Conservation (phyloP, 2,329 filamentous ascomycete genomes). For the Hypoxylon sp. region DNA sequence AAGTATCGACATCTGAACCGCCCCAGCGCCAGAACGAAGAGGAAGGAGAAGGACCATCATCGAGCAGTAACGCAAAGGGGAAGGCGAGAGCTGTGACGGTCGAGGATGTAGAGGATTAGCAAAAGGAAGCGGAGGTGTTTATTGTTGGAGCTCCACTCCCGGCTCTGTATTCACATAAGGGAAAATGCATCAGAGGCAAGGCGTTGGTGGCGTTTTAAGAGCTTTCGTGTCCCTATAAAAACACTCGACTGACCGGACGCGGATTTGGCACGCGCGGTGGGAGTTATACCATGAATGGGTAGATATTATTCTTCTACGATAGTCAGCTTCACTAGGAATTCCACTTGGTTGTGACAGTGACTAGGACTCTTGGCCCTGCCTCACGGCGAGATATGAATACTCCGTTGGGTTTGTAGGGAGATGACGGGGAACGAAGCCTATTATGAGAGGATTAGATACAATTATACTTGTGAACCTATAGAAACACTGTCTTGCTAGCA, state of each 20-base stretch:
- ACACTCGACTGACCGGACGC: conserved; percentile 19
- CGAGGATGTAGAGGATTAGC: conserved; percentile 49
- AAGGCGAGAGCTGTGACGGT: conserved; percentile 53
- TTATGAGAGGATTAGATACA: conserved; percentile 15
- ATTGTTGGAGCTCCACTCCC: conserved; percentile 19
- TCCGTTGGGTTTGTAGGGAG: conserved; percentile 17
- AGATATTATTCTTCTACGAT: conserved; percentile 11
- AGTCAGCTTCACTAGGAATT: conserved; percentile 14
- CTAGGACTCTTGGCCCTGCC: conserved; percentile 17
- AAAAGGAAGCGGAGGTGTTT: conserved; percentile 18
- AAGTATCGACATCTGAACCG: conserved; percentile 17
- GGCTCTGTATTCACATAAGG: conserved; percentile 46
- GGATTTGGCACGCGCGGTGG: conserved; percentile 28
- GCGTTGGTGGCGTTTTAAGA: conserved; percentile 53
- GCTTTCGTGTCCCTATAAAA: conserved; percentile 29
- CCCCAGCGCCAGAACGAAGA: conserved; percentile 28
- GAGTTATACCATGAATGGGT: conserved; percentile 33
- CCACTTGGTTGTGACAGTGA: conserved; percentile 1
- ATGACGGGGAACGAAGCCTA: conserved; percentile 16
- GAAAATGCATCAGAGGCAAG: conserved; percentile 52
- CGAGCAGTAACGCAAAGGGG: conserved; percentile 47
- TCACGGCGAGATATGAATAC: conserved; percentile 10
- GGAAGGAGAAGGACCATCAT: conserved; percentile 43
- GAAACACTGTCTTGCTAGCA: background rate
- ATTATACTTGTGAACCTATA: background rate